These are phyloP conservation scores for Pseudotsuga menziesii DNA, from an alignment of 75 land plant species.

Conservation along the genomic window DNA sequence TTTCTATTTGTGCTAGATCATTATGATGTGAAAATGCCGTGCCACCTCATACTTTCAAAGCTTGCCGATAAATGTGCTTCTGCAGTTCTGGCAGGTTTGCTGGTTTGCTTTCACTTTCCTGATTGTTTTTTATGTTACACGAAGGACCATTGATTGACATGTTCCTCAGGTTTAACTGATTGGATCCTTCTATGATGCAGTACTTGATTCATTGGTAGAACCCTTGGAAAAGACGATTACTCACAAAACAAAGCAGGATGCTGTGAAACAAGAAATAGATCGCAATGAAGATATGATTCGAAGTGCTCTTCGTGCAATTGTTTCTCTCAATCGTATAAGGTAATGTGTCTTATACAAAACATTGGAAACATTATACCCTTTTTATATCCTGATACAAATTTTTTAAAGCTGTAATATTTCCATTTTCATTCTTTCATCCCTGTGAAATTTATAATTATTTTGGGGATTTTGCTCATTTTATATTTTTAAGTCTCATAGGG, in stretches of 20 bases:
- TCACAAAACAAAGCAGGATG: slow-evolving; percentile 91
- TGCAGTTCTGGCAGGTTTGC: slow-evolving; percentile 89
- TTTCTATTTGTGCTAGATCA: slow-evolving; percentile 63
- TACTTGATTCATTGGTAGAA: slow-evolving; percentile 87
- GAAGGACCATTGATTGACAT: not conserved
- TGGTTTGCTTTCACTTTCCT: not conserved
- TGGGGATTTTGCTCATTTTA: slow-evolving; percentile 6
- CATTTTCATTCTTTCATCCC: not conserved
- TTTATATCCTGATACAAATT: too few species aligned
- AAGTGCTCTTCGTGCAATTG: slow-evolving; percentile 92
- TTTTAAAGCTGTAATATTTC: not conserved
- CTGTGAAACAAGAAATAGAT: slow-evolving; percentile 98
- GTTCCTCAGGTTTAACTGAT: not conserved
- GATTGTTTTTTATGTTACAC: not conserved
- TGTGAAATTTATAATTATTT: not conserved
- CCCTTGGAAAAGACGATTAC: slow-evolving; percentile 91
- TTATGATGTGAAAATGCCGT: slow-evolving; percentile 99
- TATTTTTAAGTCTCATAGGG: too few species aligned
- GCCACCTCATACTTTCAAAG: slow-evolving; percentile 96
- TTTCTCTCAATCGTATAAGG: slow-evolving; percentile 91
- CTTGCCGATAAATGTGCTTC: slow-evolving; percentile 90
- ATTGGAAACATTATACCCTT: not conserved
- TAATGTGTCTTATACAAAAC: slow-evolving; percentile 8
- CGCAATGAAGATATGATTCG: slow-evolving; percentile 99
- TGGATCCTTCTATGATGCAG: slow-evolving; percentile 24